Evolutionary conservation across 2,329 filamentous ascomycete species (phyloP).

Genomic region (Cordyceps tenuipes): DNA sequence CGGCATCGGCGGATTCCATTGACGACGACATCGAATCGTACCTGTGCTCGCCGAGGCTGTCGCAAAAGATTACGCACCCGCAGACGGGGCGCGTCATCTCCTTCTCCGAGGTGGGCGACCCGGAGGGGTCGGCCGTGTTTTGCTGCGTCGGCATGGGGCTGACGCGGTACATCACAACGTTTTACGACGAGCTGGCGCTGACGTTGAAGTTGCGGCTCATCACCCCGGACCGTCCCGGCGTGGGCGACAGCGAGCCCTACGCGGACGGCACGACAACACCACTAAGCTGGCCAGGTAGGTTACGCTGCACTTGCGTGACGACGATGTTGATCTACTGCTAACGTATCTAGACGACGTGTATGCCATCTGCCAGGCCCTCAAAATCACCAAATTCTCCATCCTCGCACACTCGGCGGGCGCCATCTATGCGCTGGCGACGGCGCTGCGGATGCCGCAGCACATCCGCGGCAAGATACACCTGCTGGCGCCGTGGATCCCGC

Average conservation of each 20-base stretch:
- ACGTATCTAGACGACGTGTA: constrained; percentile 63
- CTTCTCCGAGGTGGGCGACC: constrained; percentile 93
- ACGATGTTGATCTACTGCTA: constrained; percentile 15
- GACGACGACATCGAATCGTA: constrained; percentile 84
- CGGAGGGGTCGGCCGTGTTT: constrained; percentile 84
- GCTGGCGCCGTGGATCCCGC: constrained; percentile 93
- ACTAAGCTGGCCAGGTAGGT: constrained; percentile 86
- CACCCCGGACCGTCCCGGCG: constrained; percentile 86
- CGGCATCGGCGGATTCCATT: constrained; percentile 74
- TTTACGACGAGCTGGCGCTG: constrained; percentile 90
- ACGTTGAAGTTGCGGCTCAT: constrained; percentile 85
- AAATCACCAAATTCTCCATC: constrained; percentile 93
- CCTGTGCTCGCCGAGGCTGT: constrained; percentile 71
- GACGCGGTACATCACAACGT: constrained; percentile 90
- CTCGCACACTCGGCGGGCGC: constrained; percentile 93
- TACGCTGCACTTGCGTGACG: constrained; percentile 10
- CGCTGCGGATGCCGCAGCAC: constrained; percentile 89
- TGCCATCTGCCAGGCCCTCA: constrained; percentile 83
- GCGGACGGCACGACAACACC: constrained; percentile 76
- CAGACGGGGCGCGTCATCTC: constrained; percentile 82
- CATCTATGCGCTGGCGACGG: constrained; percentile 95
- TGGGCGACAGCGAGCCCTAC: constrained; percentile 85
- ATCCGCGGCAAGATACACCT: constrained; percentile 92
- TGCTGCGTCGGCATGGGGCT: constrained; percentile 97
- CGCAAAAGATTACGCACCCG: constrained; percentile 79